Conservation (phyloP, 345 rosid genomes). For the Balakata baccata region DNA sequence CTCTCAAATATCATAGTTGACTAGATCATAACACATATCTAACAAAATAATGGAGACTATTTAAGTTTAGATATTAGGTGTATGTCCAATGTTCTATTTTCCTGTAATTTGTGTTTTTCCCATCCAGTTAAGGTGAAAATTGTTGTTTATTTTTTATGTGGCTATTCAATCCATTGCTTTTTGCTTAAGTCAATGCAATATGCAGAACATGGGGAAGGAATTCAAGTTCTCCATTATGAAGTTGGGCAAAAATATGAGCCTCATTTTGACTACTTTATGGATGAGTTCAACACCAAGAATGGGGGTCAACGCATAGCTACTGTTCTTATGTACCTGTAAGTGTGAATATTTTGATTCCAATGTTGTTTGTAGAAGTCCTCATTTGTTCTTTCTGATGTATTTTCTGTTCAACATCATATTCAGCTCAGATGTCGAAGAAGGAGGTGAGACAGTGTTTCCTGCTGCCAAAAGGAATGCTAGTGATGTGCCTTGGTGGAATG, state of each 20-base stretch:
- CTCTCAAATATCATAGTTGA: background rate
- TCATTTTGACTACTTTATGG: slow-evolving; percentile 86
- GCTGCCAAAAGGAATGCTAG: slow-evolving; percentile 76
- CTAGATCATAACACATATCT: background rate
- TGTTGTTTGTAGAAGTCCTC: slow-evolving; percentile 7
- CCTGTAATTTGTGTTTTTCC: background rate
- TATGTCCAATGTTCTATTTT: slow-evolving; percentile 2
- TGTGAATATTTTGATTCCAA: slow-evolving; percentile 13
- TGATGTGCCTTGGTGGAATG: slow-evolving; percentile 86
- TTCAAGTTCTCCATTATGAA: slow-evolving; percentile 90
- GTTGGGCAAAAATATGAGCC: slow-evolving; percentile 93
- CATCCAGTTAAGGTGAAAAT: background rate
- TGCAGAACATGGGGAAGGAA: slow-evolving; percentile 94
- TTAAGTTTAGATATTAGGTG: background rate
- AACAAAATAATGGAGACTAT: background rate
- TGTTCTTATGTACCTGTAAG: slow-evolving; percentile 94
- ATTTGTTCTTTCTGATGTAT: slow-evolving; percentile 11
- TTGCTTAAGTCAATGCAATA: slow-evolving; percentile 13
- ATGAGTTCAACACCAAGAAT: slow-evolving; percentile 75
- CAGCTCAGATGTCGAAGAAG: slow-evolving; percentile 98
- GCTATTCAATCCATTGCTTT: background rate
- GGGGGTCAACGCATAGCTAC: slow-evolving; percentile 98
- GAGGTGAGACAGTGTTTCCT: slow-evolving; percentile 96
- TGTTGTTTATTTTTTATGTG: background rate
- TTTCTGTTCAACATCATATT: slow-evolving; percentile 21